These are phyloP conservation scores for Ogataea wickerhamii DNA, from an alignment of 805 yeast genomes.

Conservation along the genomic window DNA sequence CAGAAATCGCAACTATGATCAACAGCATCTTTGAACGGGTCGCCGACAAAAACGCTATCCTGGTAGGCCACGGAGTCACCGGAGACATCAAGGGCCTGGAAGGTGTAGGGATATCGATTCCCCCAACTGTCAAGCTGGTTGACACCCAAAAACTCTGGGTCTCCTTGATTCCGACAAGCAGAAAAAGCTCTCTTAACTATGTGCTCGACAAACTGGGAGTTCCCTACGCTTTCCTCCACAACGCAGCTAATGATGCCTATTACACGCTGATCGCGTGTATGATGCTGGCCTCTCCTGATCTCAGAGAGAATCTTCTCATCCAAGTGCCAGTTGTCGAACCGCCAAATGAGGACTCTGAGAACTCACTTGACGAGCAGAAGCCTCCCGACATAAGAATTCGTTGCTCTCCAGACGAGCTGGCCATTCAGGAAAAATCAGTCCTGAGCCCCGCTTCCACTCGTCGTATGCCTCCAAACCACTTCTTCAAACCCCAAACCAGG, in stretches of 20 bases:
- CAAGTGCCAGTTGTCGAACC: background rate
- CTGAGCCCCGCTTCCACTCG: background rate
- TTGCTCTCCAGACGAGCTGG: conserved; percentile 17
- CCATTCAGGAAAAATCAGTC: conserved; percentile 7
- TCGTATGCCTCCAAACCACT: conserved; percentile 1
- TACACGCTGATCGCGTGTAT: conserved; percentile 27
- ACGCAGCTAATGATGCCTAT: conserved; percentile 33
- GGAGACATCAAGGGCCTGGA: conserved; percentile 26
- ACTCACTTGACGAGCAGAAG: background rate
- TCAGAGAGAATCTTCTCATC: conserved; percentile 20
- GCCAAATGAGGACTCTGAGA: conserved; percentile 7
- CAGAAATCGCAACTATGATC: conserved; percentile 16
- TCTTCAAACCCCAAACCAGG: background rate
- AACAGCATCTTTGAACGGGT: conserved; percentile 11
- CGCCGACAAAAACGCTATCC: conserved; percentile 14
- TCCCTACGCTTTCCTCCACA: conserved; percentile 30
- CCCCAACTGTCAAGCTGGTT: conserved; percentile 20
- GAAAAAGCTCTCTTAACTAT: conserved; percentile 21
- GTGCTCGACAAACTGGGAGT: conserved; percentile 26
- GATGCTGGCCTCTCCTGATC: conserved; percentile 26
- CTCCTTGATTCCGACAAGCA: conserved; percentile 13
- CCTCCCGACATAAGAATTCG: conserved; percentile 7
- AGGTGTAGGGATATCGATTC: conserved; percentile 15
- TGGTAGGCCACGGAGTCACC: conserved; percentile 30
- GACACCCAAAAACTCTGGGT: conserved; percentile 30